These are phyloP conservation scores for Butyriboletus appendiculatus DNA, from an alignment of 1,284 basidiomycete species.

Conservation along the genomic window DNA sequence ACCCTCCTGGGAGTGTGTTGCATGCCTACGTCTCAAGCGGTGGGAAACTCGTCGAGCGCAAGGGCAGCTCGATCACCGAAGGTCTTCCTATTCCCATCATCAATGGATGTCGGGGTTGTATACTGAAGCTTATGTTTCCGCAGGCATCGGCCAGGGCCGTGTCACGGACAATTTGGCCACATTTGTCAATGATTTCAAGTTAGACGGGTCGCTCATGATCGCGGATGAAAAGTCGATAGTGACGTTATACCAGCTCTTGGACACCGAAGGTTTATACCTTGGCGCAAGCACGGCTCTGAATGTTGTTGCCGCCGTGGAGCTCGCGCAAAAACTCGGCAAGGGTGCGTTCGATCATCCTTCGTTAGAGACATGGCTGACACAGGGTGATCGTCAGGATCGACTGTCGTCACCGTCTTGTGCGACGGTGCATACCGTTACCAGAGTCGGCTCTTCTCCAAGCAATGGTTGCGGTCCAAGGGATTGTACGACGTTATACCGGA, in stretches of 20 bases:
- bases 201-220: slow-evolving; percentile 86
- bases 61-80: slow-evolving; percentile 95
- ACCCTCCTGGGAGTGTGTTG: slow-evolving; percentile 94
- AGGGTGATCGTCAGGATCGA: slow-evolving; percentile 59
- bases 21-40: slow-evolving; percentile 86
- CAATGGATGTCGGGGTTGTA: slow-evolving; percentile 2
- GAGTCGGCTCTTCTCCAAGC: slow-evolving; percentile 92
- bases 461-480: slow-evolving; percentile 88
- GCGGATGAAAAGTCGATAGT: slow-evolving; percentile 89
- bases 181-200: slow-evolving; percentile 75
- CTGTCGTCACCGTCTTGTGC: slow-evolving; percentile 88
- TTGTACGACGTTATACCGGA: slow-evolving; percentile 82
- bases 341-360: slow-evolving; percentile 44
- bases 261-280: slow-evolving; percentile 93
- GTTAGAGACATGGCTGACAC: not conserved
- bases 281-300: slow-evolving; percentile 97
- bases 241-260: slow-evolving; percentile 93
- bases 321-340: slow-evolving; percentile 84
- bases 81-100: slow-evolving; percentile 49
- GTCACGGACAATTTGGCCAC: slow-evolving; percentile 93
- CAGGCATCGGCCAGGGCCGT: slow-evolving; percentile 96
- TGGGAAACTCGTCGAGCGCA: slow-evolving; percentile 77
- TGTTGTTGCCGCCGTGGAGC: slow-evolving; percentile 89
- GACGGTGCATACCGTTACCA: slow-evolving; percentile 98
- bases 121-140: not conserved